Evolutionary conservation across 2,329 filamentous ascomycete genomes (phyloP).

Genomic region (Fusarium kyushuense): DNA sequence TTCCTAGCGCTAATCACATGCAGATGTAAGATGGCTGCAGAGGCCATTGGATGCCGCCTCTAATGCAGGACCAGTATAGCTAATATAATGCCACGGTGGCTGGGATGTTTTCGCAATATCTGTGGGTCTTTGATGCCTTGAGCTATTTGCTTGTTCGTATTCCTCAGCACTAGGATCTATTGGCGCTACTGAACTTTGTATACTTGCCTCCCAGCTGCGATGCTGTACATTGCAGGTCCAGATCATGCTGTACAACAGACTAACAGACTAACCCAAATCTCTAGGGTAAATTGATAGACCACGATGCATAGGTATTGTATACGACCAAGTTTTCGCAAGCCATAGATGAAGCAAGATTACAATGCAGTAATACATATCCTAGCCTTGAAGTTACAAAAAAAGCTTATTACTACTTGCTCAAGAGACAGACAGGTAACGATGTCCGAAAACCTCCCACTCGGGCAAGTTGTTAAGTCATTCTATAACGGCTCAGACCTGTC

Average conservation of each 20-base stretch:
- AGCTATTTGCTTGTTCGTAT: conserved; percentile 14
- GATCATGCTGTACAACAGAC: too few species aligned
- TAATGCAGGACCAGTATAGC: background rate
- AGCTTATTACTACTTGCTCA: background rate
- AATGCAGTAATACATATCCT: background rate
- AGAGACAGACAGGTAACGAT: background rate
- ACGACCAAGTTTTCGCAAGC: background rate
- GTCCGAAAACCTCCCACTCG: too few species aligned
- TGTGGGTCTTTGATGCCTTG: background rate
- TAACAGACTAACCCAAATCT: too few species aligned
- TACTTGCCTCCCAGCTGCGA: background rate
- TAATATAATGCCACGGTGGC: too few species aligned
- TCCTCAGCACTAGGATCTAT: background rate
- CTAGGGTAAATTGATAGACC: background rate
- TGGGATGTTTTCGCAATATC: background rate
- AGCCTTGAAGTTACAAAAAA: background rate
- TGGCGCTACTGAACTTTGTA: conserved; percentile 14
- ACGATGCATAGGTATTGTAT: background rate
- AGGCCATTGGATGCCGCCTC: background rate
- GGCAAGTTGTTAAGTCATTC: background rate
- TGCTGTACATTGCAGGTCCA: background rate
- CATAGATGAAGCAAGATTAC: background rate
- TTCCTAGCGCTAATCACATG: background rate
- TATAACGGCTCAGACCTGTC: background rate
- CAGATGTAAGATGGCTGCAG: background rate